A percentile compares a stretch with the other conserved stretches of the same genome.
Evolutionary conservation across 2,329 filamentous ascomycete genomes (phyloP).

Genomic region (Penicillium sp.): DNA sequence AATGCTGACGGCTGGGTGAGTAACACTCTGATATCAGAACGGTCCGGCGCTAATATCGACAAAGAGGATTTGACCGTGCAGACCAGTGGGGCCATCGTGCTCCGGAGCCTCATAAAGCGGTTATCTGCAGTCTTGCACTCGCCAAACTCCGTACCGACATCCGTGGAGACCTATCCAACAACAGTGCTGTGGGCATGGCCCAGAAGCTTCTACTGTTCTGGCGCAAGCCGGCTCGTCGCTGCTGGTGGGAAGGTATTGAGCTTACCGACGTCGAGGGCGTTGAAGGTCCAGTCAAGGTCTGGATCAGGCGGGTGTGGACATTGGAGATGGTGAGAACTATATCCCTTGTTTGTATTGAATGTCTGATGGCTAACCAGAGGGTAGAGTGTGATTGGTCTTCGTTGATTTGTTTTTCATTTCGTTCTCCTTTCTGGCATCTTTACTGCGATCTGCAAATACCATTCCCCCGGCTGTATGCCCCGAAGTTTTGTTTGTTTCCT

Average conservation of each 20-base stretch:
- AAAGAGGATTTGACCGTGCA: slow-evolving; percentile 90
- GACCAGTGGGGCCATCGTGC: slow-evolving; percentile 94
- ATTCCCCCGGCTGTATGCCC: slow-evolving; percentile 21
- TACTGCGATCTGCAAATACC: slow-evolving; percentile 18
- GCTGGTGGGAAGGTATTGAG: slow-evolving; percentile 99
- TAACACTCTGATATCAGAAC: not conserved
- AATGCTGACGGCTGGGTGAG: slow-evolving; percentile 97
- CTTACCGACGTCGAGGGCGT: slow-evolving; percentile 85
- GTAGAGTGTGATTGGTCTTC: slow-evolving; percentile 79
- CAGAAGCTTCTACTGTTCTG: slow-evolving; percentile 97
- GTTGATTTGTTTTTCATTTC: slow-evolving; percentile 36
- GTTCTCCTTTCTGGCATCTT: slow-evolving; percentile 20
- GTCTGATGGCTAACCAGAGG: slow-evolving; percentile 18
- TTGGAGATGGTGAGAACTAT: slow-evolving; percentile 71
- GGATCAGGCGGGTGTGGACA: slow-evolving; percentile 97
- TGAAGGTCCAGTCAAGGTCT: slow-evolving; percentile 89
- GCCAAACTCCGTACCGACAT: slow-evolving; percentile 91
- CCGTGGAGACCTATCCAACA: slow-evolving; percentile 68
- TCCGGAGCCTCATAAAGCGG: slow-evolving; percentile 96
- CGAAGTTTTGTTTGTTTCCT: slow-evolving; percentile 15
- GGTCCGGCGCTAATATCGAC: slow-evolving; percentile 15
- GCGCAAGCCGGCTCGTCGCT: slow-evolving; percentile 91
- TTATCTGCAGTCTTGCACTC: slow-evolving; percentile 93
- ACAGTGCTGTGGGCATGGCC: slow-evolving; percentile 87
- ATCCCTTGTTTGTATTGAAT: not conserved